Evolutionary conservation across 768 basidiomycete species (phyloP).

Genomic region (Suillus clintonianus): DNA sequence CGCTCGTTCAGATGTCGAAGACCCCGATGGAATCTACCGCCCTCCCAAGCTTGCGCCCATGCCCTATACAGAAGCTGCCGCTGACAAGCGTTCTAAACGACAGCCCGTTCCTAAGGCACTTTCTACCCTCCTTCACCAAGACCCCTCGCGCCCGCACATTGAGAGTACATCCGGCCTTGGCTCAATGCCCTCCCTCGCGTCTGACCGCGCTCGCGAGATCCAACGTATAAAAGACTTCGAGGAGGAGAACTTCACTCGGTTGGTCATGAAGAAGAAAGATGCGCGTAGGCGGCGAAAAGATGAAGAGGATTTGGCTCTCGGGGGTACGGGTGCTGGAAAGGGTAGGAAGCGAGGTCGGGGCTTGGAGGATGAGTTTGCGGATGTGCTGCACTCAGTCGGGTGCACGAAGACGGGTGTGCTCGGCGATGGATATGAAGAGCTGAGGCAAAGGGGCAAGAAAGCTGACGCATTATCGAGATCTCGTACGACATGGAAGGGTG

Average conservation of each 20-base stretch:
- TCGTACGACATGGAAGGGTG: conserved; percentile 37
- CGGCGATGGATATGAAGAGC: conserved; percentile 81
- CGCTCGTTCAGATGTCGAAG: conserved; percentile 11
- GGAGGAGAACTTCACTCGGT: conserved; percentile 90
- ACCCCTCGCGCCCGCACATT: conserved; percentile 61
- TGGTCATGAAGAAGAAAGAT: conserved; percentile 90
- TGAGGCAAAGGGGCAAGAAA: conserved; percentile 70
- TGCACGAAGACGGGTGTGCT: conserved; percentile 42
- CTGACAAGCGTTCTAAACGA: conserved; percentile 46
- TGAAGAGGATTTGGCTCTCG: conserved; percentile 87
- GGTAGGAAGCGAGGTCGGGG: conserved; percentile 66
- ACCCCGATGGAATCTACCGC: conserved; percentile 63
- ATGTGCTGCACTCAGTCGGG: conserved; percentile 67
- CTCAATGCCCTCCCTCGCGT: conserved; percentile 52
- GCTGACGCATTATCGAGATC: conserved; percentile 61
- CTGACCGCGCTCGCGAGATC: conserved; percentile 76
- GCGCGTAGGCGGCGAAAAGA: conserved; percentile 69
- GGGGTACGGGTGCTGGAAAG: conserved; percentile 61
- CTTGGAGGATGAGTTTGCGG: conserved; percentile 82
- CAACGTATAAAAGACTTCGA: conserved; percentile 85
- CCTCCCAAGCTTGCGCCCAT: conserved; percentile 89
- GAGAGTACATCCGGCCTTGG: conserved; percentile 79
- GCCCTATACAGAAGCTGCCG: conserved; percentile 70
- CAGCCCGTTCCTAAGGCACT: conserved; percentile 69
- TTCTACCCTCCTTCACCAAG: conserved; percentile 48